Evolutionary conservation across 2,329 filamentous ascomycete genomes (phyloP).

Genomic region (Cladosporium oxysporum): DNA sequence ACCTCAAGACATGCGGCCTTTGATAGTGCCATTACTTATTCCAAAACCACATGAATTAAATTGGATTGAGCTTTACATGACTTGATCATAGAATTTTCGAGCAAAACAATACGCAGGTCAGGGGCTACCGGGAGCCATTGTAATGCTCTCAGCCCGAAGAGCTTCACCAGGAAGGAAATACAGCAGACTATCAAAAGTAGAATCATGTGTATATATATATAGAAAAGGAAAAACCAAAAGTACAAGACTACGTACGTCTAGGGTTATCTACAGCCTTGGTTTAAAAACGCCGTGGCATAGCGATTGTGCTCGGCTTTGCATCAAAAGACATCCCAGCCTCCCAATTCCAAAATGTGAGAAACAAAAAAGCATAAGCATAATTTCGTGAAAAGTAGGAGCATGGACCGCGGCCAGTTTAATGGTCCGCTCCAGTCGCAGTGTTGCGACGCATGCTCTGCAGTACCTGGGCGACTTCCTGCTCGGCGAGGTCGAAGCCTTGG

Average conservation of each 20-base stretch:
- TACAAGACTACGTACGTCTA: conserved; percentile 2
- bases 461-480: conserved; percentile 27
- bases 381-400: background rate
- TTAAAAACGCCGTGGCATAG: background rate
- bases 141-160: no score
- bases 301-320: background rate
- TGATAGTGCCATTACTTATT: no score
- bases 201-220: background rate
- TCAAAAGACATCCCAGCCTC: background rate
- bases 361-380: background rate
- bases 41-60: no score
- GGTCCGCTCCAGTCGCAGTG: background rate
- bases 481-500: conserved; percentile 24
- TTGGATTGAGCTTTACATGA: no score
- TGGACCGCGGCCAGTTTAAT: background rate
- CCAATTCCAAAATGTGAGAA: background rate
- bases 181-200: background rate
- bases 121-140: no score
- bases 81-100: no score
- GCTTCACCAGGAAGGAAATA: background rate
- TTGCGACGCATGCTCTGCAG: conserved; percentile 20
- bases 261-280: background rate
- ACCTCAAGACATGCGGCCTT: no score
- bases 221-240: background rate
- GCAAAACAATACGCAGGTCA: no score